Evolutionary conservation across 805 yeast species (phyloP).

Genomic region (Metschnikowia orientalis): DNA sequence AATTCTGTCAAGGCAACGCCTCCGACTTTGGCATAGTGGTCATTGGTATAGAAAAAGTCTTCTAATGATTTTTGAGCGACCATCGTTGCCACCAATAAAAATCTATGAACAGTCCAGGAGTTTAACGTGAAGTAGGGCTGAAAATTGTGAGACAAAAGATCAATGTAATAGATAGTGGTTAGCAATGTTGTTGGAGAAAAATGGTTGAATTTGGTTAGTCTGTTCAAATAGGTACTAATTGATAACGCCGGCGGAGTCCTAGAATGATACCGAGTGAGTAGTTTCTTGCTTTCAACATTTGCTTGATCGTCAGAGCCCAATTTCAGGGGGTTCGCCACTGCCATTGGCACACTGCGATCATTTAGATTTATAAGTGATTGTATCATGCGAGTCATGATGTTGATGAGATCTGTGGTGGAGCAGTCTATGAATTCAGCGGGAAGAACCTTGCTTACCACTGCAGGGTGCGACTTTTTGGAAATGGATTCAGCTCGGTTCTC

Average conservation of each 20-base stretch:
- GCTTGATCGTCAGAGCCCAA: constrained; percentile 21
- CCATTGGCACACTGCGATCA: constrained; percentile 48
- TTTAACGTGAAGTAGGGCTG: constrained; percentile 74
- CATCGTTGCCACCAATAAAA: constrained; percentile 83
- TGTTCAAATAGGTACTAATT: constrained; percentile 60
- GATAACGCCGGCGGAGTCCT: constrained; percentile 89
- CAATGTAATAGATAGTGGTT: constrained; percentile 85
- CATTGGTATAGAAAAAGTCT: constrained; percentile 89
- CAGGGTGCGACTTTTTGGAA: constrained; percentile 15
- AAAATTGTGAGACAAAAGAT: constrained; percentile 71
- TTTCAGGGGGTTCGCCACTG: constrained; percentile 26
- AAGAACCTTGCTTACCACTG: constrained; percentile 20
- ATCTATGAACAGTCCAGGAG: constrained; percentile 91
- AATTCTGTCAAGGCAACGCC: constrained; percentile 82
- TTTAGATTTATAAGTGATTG: constrained; percentile 69
- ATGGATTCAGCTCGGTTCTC: constrained; percentile 6
- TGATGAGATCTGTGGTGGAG: constrained; percentile 63
- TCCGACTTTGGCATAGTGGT: constrained; percentile 93
- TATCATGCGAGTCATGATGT: constrained; percentile 74
- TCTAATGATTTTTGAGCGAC: constrained; percentile 88
- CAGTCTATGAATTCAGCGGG: constrained; percentile 60
- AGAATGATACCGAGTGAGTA: constrained; percentile 86
- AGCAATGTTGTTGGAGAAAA: constrained; percentile 79
- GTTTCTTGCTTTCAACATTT: constrained; percentile 17
- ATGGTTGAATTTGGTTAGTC: constrained; percentile 79